A percentile compares a stretch with the other conserved stretches of the same genome.
These are phyloP conservation scores for Pelargonium citronellum DNA, from an alignment of 441 rosid genomes.

Conservation along the genomic window DNA sequence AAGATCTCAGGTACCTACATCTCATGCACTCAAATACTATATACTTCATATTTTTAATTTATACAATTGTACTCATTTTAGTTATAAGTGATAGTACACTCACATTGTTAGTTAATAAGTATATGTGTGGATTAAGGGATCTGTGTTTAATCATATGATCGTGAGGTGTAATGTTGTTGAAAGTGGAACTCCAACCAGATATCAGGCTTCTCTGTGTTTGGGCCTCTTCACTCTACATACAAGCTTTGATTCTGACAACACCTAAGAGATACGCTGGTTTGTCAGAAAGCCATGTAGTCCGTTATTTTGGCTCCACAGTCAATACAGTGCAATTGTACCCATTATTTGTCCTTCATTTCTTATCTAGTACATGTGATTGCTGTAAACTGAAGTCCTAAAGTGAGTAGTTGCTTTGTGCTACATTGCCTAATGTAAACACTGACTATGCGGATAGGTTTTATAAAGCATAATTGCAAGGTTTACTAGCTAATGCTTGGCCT, in stretches of 20 bases:
- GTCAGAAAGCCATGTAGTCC: neutral
- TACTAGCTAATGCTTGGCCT: slow-evolving; percentile 5
- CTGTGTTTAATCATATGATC: neutral
- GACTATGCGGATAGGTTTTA: neutral
- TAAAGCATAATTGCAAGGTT: neutral
- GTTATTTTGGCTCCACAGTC: neutral
- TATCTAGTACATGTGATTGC: neutral
- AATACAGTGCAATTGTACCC: neutral
- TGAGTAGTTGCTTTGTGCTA: neutral
- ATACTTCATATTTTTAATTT: neutral
- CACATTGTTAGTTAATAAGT: neutral
- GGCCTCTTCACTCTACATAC: neutral
- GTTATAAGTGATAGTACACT: neutral
- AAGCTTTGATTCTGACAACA: neutral
- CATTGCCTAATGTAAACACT: neutral
- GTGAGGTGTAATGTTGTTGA: neutral
- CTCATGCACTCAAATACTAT: slow-evolving; percentile 6
- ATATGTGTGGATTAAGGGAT: neutral
- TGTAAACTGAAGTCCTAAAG: too few relatives aligned
- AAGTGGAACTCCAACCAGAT: neutral
- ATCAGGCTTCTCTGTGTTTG: neutral
- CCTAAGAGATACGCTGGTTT: neutral
- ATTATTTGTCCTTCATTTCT: neutral
- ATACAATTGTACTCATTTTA: neutral
- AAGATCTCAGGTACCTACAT: slow-evolving; percentile 68